Base-by-base conservation (phyloP, 805 yeast species). In the Lachancea dasiensis region DNA sequence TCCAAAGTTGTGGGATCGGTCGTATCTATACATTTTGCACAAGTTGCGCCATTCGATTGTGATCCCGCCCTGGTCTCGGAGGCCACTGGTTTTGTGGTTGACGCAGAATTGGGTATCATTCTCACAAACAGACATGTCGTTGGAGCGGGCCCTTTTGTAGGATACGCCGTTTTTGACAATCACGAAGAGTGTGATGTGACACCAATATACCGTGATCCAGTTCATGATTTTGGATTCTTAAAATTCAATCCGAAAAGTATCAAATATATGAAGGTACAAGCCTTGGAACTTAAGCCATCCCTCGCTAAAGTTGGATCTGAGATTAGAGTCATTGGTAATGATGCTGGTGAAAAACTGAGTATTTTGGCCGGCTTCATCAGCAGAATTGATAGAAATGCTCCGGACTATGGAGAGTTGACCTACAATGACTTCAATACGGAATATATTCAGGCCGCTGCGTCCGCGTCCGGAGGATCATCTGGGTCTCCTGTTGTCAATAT, bases 31-130 rank as follows among this genome's bases (percentile, higher is more conserved):
- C 95, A 86, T 59, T 87, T 89, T 54, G 73, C 92, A 8, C 92
- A 83, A 58, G 86, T 85, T n/a, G 75, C 80, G 3, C 77, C 80
- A 45, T 89, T 89, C 56, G 97, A 89, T 52, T 81, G 92, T 26
- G 97, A 89, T 49, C 63, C 77, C 2, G 81, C 95, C 1, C 60
- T 80, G 30, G 86, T 81, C 19, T 77, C 85, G 38, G 95, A 89
- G 60, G 97, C 96, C n/a, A 86, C 96, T 0, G 97, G 97, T 2
- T 89, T 89, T 59, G 86, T 89, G 5, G 96, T 89, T 8, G 97
- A 89, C 58, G 71, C 90, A 2, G 68, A 73, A 39, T 61, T 76
- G 18, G 97, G 97, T 11, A 75, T 87, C 42, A 86, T 89, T 44
- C 69, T 89, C 57, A 89, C 97, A 8, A 89, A 89, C 63, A 73